A percentile compares a stretch with the other conserved stretches of the same genome.
These are phyloP conservation scores for Fusarium ramigenum DNA, from an alignment of 2,329 filamentous ascomycete species.

Conservation along the genomic window DNA sequence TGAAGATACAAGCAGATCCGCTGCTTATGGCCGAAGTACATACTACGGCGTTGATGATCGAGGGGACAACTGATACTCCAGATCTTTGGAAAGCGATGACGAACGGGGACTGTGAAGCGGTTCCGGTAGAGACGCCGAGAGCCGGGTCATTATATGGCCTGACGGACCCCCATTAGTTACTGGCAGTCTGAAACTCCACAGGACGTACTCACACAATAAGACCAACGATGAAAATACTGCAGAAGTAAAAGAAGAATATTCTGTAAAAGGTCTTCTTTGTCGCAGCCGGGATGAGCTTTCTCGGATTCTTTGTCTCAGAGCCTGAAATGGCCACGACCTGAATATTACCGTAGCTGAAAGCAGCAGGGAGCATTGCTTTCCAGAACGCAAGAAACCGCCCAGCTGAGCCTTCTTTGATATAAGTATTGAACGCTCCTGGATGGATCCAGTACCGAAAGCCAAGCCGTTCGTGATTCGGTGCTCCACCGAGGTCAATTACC, in stretches of 20 bases:
- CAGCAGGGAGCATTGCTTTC: not conserved
- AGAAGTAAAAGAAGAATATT: not conserved
- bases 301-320: not conserved
- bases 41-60: not conserved
- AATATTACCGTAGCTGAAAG: not conserved
- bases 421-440: not conserved
- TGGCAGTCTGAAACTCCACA: too few species aligned
- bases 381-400: not conserved
- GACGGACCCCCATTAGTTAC: fast-evolving
- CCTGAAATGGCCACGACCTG: not conserved
- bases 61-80: not conserved
- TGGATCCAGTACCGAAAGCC: not conserved
- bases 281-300: not conserved
- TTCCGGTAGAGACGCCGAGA: not conserved
- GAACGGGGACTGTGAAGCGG: not conserved
- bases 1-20: not conserved
- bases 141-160: not conserved
- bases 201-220: not conserved
- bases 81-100: not conserved
- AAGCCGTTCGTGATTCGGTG: not conserved
- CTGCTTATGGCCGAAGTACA: not conserved
- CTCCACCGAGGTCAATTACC: not conserved
- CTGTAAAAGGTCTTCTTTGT: not conserved
- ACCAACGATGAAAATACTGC: not conserved
- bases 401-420: not conserved